Conservation (phyloP, 2,329 filamentous ascomycete species). For the Mycosphaerella sp. region DNA sequence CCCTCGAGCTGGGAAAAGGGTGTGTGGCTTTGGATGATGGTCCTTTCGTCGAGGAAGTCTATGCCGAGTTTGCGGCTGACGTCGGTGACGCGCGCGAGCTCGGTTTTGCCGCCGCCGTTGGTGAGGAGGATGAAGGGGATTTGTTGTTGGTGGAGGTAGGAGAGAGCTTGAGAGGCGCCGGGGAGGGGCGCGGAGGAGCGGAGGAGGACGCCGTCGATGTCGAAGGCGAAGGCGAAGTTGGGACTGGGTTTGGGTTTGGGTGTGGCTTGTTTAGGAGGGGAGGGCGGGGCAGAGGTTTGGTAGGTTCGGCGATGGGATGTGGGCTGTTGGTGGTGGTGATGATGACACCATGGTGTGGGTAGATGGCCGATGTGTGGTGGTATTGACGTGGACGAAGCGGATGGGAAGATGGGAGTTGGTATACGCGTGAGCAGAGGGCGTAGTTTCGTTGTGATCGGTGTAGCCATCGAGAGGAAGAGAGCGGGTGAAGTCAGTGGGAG, state of each 20-base stretch:
- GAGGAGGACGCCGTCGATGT: conserved; percentile 92
- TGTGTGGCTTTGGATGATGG: conserved; percentile 86
- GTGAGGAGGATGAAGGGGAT: conserved; percentile 94
- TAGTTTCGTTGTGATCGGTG: conserved; percentile 1
- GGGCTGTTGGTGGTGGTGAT: background rate
- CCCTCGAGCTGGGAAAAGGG: conserved; percentile 70
- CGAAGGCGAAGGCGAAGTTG: conserved; percentile 52
- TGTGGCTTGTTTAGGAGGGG: background rate
- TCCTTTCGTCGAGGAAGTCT: conserved; percentile 58
- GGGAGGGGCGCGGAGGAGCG: conserved; percentile 73
- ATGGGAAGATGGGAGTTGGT: too few species aligned
- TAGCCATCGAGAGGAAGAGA: conserved; percentile 1
- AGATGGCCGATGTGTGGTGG: background rate
- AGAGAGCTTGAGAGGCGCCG: conserved; percentile 67
- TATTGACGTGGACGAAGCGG: too few species aligned
- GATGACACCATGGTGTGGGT: background rate
- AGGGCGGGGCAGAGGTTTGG: background rate
- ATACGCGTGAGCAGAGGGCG: background rate
- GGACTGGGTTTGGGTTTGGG: conserved; percentile 24
- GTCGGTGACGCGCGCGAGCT: conserved; percentile 65
- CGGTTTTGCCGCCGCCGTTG: conserved; percentile 85
- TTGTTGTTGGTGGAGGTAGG: conserved; percentile 63
- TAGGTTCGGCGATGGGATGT: background rate
- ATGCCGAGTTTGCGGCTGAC: conserved; percentile 61
- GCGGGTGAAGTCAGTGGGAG: background rate